Evolutionary conservation across 108 stramenopile genomes (phyloP).

Genomic region (Schizochytrium sp.): DNA sequence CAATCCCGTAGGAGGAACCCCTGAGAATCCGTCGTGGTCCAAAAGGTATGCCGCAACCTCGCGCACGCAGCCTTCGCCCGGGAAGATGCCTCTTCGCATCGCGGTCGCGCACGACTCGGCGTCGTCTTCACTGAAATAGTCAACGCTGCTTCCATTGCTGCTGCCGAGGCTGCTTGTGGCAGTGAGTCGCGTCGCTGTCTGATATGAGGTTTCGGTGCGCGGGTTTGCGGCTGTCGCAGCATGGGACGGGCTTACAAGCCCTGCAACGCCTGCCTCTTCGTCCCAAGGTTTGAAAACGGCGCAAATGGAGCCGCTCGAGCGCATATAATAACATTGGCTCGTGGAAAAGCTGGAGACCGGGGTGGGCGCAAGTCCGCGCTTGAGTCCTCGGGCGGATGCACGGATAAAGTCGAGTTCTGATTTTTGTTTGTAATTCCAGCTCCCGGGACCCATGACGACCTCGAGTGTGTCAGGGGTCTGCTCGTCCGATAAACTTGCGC

Average conservation of each 20-base stretch:
- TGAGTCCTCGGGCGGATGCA: background rate
- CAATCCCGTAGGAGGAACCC: conserved; percentile 88
- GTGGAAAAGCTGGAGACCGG: background rate
- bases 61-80: conserved; percentile 83
- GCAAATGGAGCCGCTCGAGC: background rate
- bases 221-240: background rate
- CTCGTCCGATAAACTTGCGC: background rate
- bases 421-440: background rate
- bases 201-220: background rate
- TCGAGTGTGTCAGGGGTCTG: background rate
- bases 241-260: background rate
- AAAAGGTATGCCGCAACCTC: conserved; percentile 95
- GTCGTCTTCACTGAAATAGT: background rate
- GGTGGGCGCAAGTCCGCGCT: background rate
- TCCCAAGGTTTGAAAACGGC: conserved; percentile 6
- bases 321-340: background rate
- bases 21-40: conserved; percentile 64
- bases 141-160: background rate
- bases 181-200: background rate
- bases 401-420: background rate
- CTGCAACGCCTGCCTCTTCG: background rate
- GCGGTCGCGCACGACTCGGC: background rate
- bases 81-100: conserved; percentile 55
- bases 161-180: background rate
- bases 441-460: background rate